phyloP scores from a whole-genome alignment of 2,329 filamentous ascomycete species.

The Thelonectria rubi region DNA sequence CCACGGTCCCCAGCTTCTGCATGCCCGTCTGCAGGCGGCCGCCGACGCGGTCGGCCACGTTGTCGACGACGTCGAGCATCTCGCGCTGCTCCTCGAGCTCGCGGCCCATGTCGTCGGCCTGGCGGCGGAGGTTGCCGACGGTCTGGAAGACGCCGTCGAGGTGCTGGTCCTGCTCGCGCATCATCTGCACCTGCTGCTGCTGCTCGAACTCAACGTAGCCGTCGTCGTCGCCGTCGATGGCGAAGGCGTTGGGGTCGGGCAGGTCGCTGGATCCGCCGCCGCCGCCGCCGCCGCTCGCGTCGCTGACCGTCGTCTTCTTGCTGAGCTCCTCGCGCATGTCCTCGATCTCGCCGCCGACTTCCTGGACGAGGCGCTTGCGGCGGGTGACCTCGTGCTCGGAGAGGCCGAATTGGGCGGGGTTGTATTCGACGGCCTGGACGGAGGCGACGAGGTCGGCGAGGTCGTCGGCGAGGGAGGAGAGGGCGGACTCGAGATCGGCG shows the following conservation, averaged over 20 bases:
- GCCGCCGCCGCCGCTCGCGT: conserved; percentile 3
- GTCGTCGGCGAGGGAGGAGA: conserved; percentile 80
- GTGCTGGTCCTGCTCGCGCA: conserved; percentile 93
- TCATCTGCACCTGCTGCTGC: conserved; percentile 88
- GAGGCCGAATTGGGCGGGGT: conserved; percentile 88
- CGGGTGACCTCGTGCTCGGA: conserved; percentile 83
- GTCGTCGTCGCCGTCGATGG: conserved; percentile 61
- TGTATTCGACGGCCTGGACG: conserved; percentile 85
- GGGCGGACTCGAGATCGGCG: conserved; percentile 71
- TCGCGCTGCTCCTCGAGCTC: conserved; percentile 95
- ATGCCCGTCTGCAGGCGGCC: conserved; percentile 86
- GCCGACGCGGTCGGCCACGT: conserved; percentile 84
- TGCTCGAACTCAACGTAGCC: conserved; percentile 87
- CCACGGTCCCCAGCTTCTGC: conserved; percentile 84
- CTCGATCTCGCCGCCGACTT: conserved; percentile 88
- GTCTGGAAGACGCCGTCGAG: conserved; percentile 93
- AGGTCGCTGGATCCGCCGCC: conserved; percentile 51
- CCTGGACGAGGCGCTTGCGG: conserved; percentile 82
- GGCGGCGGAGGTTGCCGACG: conserved; percentile 87
- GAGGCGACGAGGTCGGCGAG: conserved; percentile 88
- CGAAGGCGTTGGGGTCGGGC: conserved; percentile 64
- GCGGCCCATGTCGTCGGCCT: conserved; percentile 94
- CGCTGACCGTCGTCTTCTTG: conserved; percentile 59
- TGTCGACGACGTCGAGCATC: conserved; percentile 87
- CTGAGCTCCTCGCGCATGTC: conserved; percentile 86